Evolutionary conservation across 257 asterid species (phyloP).

Genomic region (Fraxinus anomala): DNA sequence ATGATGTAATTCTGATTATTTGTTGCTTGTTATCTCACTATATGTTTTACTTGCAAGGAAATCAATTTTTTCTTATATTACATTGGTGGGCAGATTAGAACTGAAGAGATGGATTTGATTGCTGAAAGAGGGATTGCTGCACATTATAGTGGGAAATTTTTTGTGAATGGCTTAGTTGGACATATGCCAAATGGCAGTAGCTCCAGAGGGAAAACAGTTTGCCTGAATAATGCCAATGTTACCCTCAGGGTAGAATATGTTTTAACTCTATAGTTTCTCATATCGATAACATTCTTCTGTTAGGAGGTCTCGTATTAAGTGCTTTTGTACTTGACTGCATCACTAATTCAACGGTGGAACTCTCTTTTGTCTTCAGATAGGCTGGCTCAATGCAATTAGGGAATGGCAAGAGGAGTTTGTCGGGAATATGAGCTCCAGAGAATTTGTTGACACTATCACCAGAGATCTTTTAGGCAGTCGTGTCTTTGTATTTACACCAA

Average conservation of each 20-base stretch:
- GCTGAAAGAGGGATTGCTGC: constrained; percentile 95
- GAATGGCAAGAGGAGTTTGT: constrained; percentile 99
- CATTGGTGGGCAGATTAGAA: constrained; percentile 64
- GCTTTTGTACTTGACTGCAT: constrained; percentile 12
- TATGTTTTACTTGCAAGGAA: background rate
- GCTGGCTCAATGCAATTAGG: constrained; percentile 96
- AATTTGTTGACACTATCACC: constrained; percentile 86
- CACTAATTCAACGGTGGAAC: constrained; percentile 27
- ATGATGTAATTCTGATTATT: background rate
- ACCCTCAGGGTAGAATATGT: constrained; percentile 74
- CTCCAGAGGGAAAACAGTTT: constrained; percentile 61
- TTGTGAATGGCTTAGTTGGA: constrained; percentile 83
- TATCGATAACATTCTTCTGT: background rate
- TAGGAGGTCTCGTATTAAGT: constrained; percentile 3
- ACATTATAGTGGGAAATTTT: constrained; percentile 81
- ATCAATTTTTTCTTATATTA: constrained; percentile 4
- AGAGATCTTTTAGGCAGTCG: constrained; percentile 92
- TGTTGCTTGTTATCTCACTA: background rate
- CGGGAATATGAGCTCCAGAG: constrained; percentile 96
- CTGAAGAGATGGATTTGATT: constrained; percentile 93
- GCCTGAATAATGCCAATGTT: constrained; percentile 85
- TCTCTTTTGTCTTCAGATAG: constrained; percentile 56
- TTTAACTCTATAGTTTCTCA: constrained; percentile 25
- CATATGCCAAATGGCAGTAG: constrained; percentile 55
- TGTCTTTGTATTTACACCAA: constrained; percentile 92